Conservation (phyloP, 352 stramenopile species). For the Pythium vanterpoolii region DNA sequence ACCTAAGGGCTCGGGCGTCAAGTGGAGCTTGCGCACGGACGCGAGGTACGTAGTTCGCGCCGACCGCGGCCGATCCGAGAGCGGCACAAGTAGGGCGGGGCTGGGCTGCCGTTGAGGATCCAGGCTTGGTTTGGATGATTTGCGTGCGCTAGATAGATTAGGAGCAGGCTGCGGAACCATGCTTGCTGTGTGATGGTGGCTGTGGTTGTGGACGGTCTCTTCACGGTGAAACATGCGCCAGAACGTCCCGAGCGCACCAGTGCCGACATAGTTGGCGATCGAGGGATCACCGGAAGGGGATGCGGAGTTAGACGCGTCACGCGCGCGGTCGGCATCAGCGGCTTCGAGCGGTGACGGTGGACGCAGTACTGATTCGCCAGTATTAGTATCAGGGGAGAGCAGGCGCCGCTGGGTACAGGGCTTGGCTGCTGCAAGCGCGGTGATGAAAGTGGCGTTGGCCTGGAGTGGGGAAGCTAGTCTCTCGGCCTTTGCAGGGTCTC, state of each 20-base stretch:
- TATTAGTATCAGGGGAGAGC: background rate
- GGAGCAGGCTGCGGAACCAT: background rate
- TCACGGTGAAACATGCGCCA: slow-evolving; percentile 74
- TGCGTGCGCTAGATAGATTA: background rate
- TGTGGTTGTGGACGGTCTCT: slow-evolving; percentile 55
- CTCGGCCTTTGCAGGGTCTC: background rate
- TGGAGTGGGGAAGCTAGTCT: background rate
- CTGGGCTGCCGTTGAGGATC: background rate
- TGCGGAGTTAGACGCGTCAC: background rate
- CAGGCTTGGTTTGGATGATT: background rate
- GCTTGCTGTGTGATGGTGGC: slow-evolving; percentile 17
- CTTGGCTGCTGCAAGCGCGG: slow-evolving; percentile 33
- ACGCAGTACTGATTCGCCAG: slow-evolving; percentile 21
- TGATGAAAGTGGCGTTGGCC: slow-evolving; percentile 39
- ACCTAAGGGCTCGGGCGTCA: slow-evolving; percentile 61
- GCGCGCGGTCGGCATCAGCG: slow-evolving; percentile 27
- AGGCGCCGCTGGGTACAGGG: background rate
- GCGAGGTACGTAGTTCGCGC: slow-evolving; percentile 63
- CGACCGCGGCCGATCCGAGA: slow-evolving; percentile 37
- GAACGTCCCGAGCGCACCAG: slow-evolving; percentile 53
- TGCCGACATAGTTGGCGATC: slow-evolving; percentile 58
- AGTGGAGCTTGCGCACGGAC: slow-evolving; percentile 46
- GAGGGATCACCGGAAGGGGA: slow-evolving; percentile 21
- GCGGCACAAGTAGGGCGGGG: slow-evolving; percentile 14
- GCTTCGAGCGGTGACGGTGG: slow-evolving; percentile 63